Base-by-base conservation (phyloP, 352 stramenopile species). In the Pythium folliculosum region DNA sequence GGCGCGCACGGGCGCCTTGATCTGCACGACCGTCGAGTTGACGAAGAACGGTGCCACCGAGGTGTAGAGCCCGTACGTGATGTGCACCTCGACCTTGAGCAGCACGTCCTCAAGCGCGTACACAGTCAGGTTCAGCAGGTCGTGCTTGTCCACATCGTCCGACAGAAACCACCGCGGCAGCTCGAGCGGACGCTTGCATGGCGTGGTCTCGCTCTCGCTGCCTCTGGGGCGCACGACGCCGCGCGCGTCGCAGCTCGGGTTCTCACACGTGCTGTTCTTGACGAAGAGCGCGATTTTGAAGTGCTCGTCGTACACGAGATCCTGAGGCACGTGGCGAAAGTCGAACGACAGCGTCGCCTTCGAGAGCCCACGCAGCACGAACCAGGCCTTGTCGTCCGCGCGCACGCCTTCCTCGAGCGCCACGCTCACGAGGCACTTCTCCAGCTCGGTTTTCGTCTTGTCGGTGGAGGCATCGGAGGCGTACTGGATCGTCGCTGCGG, bases 211-310 rank as follows among this genome's bases (percentile, higher is more conserved):
- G 53, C 86, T 91, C 30, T 91, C 77, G 1, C 73, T 59, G 0
- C 80, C 84, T 47, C 77, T 82, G 0, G 88, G 83, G 2, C 75
- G 69, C 14, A 88, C 63, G 1, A 90, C 77, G 1, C 83, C 71
- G 21, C 78, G 80, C 1, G 73, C 68, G 67, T 94, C 81, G 50
- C 96, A 99, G 23, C 73, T 84, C 57, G 92, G 80, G 56, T 96
- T 88, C 56, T 96, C 73, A 70, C 95, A 98, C 57, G 92, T 88
- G 32, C 90, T 98, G 63, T 97, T 98, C 40, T 85, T 82, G 0
- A 98, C 88, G 58, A 97, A 99, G 27, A 99, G 86, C n/a, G 93
- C 95, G 63, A 99, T 78, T 23, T 91, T 95, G 76, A 92, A 99
- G 76, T 99, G 96, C 71, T 99, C 91, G 57, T 97, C 84, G 71